phyloP scores from a whole-genome alignment of 1,139 yeast genomes.

The Candida frijolesensis region DNA sequence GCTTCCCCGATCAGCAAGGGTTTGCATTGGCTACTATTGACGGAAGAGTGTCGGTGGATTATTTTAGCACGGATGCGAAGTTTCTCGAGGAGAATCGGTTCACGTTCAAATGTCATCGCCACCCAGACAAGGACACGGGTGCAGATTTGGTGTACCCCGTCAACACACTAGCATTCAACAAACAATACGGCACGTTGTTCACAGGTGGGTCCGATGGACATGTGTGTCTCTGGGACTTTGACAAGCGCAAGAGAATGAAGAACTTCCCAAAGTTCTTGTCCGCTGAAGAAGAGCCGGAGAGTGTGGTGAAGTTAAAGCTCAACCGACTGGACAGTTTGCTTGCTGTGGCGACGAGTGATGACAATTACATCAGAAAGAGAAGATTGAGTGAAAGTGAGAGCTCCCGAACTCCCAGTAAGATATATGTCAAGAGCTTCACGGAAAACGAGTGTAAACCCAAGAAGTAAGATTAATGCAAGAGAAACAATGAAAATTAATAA shows the following conservation, averaged over 20 bases:
- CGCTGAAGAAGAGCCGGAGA: conserved; percentile 22
- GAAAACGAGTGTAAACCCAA: conserved; percentile 13
- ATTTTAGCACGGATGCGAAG: conserved; percentile 54
- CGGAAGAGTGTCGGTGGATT: conserved; percentile 85
- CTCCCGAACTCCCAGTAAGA: conserved; percentile 14
- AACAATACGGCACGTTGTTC: conserved; percentile 50
- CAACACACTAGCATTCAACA: conserved; percentile 63
- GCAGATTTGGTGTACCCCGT: conserved; percentile 74
- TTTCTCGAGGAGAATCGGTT: conserved; percentile 52
- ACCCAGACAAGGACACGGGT: conserved; percentile 36
- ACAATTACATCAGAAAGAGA: conserved; percentile 41
- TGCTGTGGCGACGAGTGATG: conserved; percentile 69
- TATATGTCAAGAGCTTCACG: conserved; percentile 13
- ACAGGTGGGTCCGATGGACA: conserved; percentile 83
- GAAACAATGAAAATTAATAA: too few species aligned
- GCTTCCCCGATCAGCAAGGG: conserved; percentile 61
- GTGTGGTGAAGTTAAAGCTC: conserved; percentile 54
- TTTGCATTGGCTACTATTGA: conserved; percentile 83
- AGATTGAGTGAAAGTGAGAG: conserved; percentile 17
- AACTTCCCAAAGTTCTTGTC: conserved; percentile 52
- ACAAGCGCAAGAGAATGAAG: conserved; percentile 59
- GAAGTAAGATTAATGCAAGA: background rate
- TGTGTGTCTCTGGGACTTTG: conserved; percentile 78
- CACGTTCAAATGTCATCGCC: conserved; percentile 85
- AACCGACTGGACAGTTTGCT: conserved; percentile 33